Evolutionary conservation across 441 rosid species (phyloP), one percentile per base, ranked within the genome.

Genomic region (Brassica balearica): DNA sequence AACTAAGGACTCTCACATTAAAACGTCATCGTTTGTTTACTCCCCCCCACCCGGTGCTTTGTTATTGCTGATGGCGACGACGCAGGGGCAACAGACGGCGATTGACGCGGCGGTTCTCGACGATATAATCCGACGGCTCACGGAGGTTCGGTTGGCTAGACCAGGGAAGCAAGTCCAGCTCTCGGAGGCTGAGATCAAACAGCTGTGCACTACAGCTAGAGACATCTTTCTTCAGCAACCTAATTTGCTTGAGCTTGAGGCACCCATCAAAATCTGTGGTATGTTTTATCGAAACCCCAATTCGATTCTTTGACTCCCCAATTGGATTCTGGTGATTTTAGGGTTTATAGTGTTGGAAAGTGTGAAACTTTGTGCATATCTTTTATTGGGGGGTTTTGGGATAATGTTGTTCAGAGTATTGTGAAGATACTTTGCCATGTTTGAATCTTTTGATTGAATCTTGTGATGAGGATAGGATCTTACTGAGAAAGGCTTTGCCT

Each of bases 261-360:
- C 97, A 6, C 98, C 98, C 65, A 94, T 94, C 85, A 94, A 94
- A 86, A 92, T 94, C 61, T 94, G 97, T 19, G 98, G 98, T 94
- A 84, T 68, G 67, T 55, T 56, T 46, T 11, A 43, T 43, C n/a
- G n/a, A 10, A 43, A 43, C 0, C 55, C 55, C 55, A n/a, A 6
- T 19, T 12, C 1, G 15, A 15, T 53, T 53, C 19, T 1, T 55
- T 17, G 60, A 55, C 7, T 55, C 9, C 27, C 12, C 1, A 8
- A 7, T 79, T 32, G n/a, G 3, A 8, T 73, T 17, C 63, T 25
- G 10, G 32, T 32, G 60, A 36, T 69, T 36, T 22, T 8, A n/a
- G 20, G 9, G 46, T 34, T 1, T 20, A 20, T 22, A 20, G 29
- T 20, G 12, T 27, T 56, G 2, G 11, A 9, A 38, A 25, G 66